Evolutionary conservation across 768 basidiomycete genomes (phyloP).

Genomic region (Sutorius australiensis): DNA sequence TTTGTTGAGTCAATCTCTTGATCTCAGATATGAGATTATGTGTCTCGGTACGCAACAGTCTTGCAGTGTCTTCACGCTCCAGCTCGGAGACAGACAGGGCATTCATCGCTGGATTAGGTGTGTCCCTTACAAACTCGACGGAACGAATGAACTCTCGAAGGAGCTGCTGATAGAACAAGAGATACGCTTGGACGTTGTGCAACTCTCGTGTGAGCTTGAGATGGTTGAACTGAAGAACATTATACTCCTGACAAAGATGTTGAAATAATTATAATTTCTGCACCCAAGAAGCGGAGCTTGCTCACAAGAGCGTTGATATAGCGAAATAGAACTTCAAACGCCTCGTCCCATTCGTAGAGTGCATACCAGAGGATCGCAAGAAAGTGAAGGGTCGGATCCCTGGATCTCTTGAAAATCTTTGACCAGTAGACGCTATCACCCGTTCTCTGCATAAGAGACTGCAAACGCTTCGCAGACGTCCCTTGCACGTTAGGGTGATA

Average conservation of each 20-base stretch:
- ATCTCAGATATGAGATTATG: slow-evolving; percentile 47
- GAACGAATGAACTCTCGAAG: slow-evolving; percentile 53
- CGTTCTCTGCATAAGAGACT: slow-evolving; percentile 24
- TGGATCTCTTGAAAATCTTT: slow-evolving; percentile 25
- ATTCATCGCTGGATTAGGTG: slow-evolving; percentile 48
- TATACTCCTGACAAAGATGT: slow-evolving; percentile 37
- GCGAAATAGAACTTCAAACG: slow-evolving; percentile 45
- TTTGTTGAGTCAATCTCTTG: slow-evolving; percentile 36
- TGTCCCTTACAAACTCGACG: slow-evolving; percentile 45
- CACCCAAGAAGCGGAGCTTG: background rate
- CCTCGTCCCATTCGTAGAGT: slow-evolving; percentile 60
- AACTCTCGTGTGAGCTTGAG: slow-evolving; percentile 50
- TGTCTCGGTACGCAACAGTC: slow-evolving; percentile 37
- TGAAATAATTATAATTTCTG: background rate
- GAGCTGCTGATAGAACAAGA: slow-evolving; percentile 51
- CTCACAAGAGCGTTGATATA: slow-evolving; percentile 50
- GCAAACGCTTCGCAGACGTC: slow-evolving; percentile 27
- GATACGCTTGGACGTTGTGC: slow-evolving; percentile 51
- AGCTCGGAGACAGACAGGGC: slow-evolving; percentile 9
- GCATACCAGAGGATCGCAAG: slow-evolving; percentile 53
- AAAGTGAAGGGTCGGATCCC: slow-evolving; percentile 33
- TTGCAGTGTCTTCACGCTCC: slow-evolving; percentile 28
- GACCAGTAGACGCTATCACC: slow-evolving; percentile 36
- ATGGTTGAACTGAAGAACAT: slow-evolving; percentile 39
- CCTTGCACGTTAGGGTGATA: slow-evolving; percentile 24